A percentile compares a stretch with the other conserved stretches of the same genome.
phyloP scores from a whole-genome alignment of 768 basidiomycete genomes.

The Strobilomyces echinocephalus region DNA sequence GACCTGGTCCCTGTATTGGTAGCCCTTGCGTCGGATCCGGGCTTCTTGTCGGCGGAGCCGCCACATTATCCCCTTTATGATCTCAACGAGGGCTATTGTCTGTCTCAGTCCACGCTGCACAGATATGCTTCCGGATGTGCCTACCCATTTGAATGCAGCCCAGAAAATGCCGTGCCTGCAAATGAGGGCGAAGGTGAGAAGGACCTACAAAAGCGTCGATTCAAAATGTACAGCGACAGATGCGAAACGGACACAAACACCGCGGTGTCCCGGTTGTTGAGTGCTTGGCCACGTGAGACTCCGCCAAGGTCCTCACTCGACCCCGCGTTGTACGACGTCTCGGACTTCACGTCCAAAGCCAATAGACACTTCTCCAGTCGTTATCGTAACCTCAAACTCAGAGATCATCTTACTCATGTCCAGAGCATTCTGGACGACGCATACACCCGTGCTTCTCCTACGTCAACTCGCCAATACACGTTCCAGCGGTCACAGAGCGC shows the following conservation, averaged over 20 bases:
- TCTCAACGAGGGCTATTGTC: constrained; percentile 8
- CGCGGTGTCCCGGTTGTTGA: not conserved
- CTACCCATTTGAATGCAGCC: constrained; percentile 7
- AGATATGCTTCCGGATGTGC: not conserved
- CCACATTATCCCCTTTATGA: constrained; percentile 14
- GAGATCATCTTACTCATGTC: constrained; percentile 10
- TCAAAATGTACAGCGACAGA: constrained; percentile 5
- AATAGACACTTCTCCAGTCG: constrained; percentile 9
- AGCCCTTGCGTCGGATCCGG: constrained; percentile 24
- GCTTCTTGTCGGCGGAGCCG: constrained; percentile 9
- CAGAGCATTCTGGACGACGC: constrained; percentile 3
- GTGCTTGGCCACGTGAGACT: constrained; percentile 19
- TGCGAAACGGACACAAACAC: not conserved
- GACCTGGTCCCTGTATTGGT: constrained; percentile 28
- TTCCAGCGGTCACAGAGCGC: not conserved
- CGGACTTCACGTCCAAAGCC: not conserved
- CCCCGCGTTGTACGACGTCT: constrained; percentile 1
- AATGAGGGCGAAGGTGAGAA: not conserved
- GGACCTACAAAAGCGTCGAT: constrained; percentile 3
- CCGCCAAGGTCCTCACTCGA: constrained; percentile 5
- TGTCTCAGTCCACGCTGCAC: not conserved
- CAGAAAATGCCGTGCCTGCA: constrained; percentile 3
- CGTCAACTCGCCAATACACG: not conserved
- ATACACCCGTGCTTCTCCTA: not conserved
- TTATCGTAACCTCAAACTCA: constrained; percentile 16